Base-by-base conservation (phyloP, 805 yeast genomes). In the Metschnikowia baotianmanensis region DNA sequence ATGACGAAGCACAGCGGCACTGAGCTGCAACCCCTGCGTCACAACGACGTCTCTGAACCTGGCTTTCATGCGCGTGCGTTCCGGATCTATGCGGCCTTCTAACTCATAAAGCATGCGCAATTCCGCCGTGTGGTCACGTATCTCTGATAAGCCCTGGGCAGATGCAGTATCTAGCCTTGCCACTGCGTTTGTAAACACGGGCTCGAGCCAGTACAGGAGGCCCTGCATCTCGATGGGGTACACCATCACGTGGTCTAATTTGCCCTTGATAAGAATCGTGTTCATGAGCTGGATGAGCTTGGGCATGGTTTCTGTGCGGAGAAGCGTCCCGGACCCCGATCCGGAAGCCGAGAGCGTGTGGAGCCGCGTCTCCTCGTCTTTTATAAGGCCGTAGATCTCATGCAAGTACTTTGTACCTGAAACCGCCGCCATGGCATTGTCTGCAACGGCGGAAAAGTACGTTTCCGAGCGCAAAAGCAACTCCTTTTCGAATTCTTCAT, bases 401-500 rank as follows among this genome's bases (percentile, higher is more conserved):
- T 67, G 64, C 30, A 88, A 53, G 52, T 82, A 85, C 2, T 72
- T 63, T 0, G 80, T 55, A 1, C 90, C 87, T 43, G 42, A 53
- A 58, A 40, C 61, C 58, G 34, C 56, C 47, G 25, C 68, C 32
- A 78, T 53, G 25, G 76, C 59, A 12, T 75, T 76, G 3, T 49
- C 56, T 0, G 84, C 69, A 10, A 76, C 62, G 7, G 56, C 56
- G 11, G 64, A 55, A 55, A 83, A 90, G 57, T 75, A 86, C 1
- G 62, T 59, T 41, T 71, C 75, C 1, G 91, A 77, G 23, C 71
- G 71, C 4, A 65, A 56, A 36, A 86, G 53, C 31, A 86, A 72
- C 36, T 58, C 62, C 0, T 87, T 89, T 51, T 87, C 96, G 57
- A 89, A 84, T 31, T 65, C 71, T 15, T 69, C 72, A 19, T 71